Percentiles rank a stretch among this genome's conserved stretches.
Evolutionary conservation across 2,329 filamentous ascomycete species (phyloP).

Genomic region (Epicoccum nigrum): DNA sequence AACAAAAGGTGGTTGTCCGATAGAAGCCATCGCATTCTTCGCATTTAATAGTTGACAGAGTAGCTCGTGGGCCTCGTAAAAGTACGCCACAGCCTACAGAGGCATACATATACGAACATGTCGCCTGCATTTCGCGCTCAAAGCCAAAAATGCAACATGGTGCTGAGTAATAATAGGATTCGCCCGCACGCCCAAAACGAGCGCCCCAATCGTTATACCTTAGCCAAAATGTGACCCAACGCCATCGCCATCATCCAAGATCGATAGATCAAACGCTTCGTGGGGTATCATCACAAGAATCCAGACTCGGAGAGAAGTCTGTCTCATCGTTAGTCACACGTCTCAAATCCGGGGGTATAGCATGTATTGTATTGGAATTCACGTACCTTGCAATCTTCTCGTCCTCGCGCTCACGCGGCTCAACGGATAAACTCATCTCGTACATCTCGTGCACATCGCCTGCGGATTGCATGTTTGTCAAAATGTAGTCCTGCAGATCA

Average conservation of each 20-base stretch:
- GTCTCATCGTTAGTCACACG: slow-evolving; percentile 15
- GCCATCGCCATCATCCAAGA: slow-evolving; percentile 19
- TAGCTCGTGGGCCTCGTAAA: background rate
- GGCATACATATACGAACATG: background rate
- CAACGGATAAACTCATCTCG: slow-evolving; percentile 90
- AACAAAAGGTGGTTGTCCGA: background rate
- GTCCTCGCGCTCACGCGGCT: slow-evolving; percentile 94
- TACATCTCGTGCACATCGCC: slow-evolving; percentile 99
- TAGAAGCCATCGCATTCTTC: background rate
- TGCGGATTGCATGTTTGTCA: slow-evolving; percentile 93
- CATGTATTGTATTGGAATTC: slow-evolving; percentile 16
- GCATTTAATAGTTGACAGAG: background rate
- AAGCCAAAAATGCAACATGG: slow-evolving; percentile 16
- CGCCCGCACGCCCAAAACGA: slow-evolving; percentile 9
- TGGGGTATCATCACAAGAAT: slow-evolving; percentile 57
- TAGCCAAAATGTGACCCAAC: slow-evolving; percentile 17
- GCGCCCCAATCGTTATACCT: slow-evolving; percentile 9
- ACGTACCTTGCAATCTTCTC: slow-evolving; percentile 97
- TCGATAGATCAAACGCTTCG: slow-evolving; percentile 33
- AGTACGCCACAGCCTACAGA: background rate
- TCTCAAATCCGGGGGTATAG: slow-evolving; percentile 10
- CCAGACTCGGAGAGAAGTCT: slow-evolving; percentile 62
- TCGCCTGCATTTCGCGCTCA: slow-evolving; percentile 8
- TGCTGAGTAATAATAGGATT: slow-evolving; percentile 1
- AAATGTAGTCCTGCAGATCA: slow-evolving; percentile 94